phyloP scores from a whole-genome alignment of 163 green algal species.

The Coccomyxa subellipsoidea region DNA sequence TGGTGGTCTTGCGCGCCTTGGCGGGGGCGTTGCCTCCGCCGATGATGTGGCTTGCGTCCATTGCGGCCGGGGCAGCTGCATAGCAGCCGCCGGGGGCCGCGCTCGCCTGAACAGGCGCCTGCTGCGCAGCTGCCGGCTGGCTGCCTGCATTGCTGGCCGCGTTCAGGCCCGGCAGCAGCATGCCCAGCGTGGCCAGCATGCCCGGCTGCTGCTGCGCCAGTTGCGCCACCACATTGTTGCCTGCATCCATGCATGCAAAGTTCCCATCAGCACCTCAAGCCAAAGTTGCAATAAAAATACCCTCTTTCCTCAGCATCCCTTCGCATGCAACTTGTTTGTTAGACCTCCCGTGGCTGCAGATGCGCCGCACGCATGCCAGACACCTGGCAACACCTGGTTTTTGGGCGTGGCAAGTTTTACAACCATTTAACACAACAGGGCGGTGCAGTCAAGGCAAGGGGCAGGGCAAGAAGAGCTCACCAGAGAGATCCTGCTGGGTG shows the following conservation, averaged over 20 bases:
- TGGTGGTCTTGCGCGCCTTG: conserved; percentile 1
- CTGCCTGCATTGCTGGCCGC: background rate
- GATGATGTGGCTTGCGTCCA: background rate
- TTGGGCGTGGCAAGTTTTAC: no score
- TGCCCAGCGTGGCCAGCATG: background rate
- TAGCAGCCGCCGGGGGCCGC: background rate
- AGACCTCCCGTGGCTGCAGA: no score
- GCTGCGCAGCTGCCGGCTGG: background rate
- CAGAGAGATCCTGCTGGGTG: background rate
- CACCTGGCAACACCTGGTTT: no score
- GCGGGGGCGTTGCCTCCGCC: background rate
- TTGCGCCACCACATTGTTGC: background rate
- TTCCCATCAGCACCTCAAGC: background rate
- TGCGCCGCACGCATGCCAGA: no score
- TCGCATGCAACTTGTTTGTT: no score
- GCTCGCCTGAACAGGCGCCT: background rate
- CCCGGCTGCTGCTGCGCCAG: background rate
- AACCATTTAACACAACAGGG: no score
- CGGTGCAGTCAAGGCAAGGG: no score
- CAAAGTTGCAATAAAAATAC: no score
- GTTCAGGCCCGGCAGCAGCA: background rate
- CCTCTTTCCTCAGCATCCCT: no score
- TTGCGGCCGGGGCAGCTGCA: background rate
- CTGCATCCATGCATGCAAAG: background rate
- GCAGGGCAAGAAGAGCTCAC: background rate